Base-by-base conservation (phyloP, 2,329 filamentous ascomycete species). In the Xylariaceae sp. region DNA sequence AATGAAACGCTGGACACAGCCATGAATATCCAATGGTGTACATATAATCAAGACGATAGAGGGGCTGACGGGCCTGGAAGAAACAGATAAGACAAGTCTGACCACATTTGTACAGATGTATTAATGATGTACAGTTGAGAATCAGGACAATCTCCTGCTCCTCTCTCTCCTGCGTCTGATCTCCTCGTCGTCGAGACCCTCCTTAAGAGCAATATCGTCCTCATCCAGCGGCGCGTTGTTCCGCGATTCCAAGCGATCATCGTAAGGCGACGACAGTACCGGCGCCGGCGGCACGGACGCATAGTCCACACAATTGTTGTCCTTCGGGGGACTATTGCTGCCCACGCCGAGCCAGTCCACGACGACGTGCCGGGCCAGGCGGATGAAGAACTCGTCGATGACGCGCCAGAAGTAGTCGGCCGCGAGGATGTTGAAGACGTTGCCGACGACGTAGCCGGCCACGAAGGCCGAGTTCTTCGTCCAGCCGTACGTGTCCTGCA, bases 341-440 rank as follows among this genome's bases (percentile, higher is more conserved):
- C 41, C 41, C 38, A 44, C 41, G 16, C 41, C 41, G 13, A 44
- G 16, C 34, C 30, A 44, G 34, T 44, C 38, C 27, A 41, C 34
- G 31, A 44, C 38, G 15, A 41, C 38, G 35, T 23, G 35, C 21
- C 41, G 41, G 18, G 41, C 41, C 38, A 44, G 30, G 34, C 41
- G 41, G 23, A 44, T 26, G 27, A 23, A 44, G 7, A 38, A 44
- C 23, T 44, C 41, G 38, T 44, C 41, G 16, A 44, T 38, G 29
- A 44, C 38, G 31, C 41, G 41, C 41, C 41, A 44, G 11, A 44
- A 44, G 34, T 44, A 44, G 38, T 44, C 41, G 6, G 41, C 31
- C 29, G 41, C 38, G 31, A 44, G 3, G 34, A 44, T 30, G 34
- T 44, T 44, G 12, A 44, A 44, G 14, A 44, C 35, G 30, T 44